Percentiles rank a stretch among this genome's conserved stretches.
Evolutionary conservation across 2,329 filamentous ascomycete species (phyloP).

Genomic region (Leptographium flavum): DNA sequence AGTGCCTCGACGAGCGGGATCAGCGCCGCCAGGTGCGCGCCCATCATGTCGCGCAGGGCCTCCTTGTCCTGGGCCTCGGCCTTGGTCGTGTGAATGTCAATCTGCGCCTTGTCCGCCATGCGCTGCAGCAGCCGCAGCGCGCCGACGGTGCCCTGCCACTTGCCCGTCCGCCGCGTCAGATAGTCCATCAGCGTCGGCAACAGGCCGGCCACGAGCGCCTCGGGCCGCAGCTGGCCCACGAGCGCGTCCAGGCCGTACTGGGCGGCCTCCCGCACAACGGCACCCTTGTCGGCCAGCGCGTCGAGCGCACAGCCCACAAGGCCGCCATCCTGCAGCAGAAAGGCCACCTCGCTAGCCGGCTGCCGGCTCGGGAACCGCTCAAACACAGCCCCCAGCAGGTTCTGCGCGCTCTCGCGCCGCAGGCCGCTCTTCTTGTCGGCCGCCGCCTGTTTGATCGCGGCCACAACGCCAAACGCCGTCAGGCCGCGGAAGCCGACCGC

Average conservation of each 20-base stretch:
- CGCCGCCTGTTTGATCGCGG: slow-evolving; percentile 57
- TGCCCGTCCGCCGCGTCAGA: slow-evolving; percentile 69
- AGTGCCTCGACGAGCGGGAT: slow-evolving; percentile 84
- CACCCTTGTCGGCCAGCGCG: slow-evolving; percentile 75
- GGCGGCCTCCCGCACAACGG: slow-evolving; percentile 77
- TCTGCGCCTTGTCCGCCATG: slow-evolving; percentile 90
- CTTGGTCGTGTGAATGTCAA: slow-evolving; percentile 61
- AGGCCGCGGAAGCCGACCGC: slow-evolving; percentile 38
- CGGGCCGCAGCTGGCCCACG: slow-evolving; percentile 63
- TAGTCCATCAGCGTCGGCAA: slow-evolving; percentile 65
- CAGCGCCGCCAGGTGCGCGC: slow-evolving; percentile 67
- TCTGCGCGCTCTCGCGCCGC: slow-evolving; percentile 81
- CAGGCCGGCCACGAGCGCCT: slow-evolving; percentile 71
- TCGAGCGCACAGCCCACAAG: slow-evolving; percentile 65
- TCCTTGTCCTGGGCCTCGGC: slow-evolving; percentile 84
- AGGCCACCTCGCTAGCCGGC: slow-evolving; percentile 63
- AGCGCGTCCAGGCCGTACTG: slow-evolving; percentile 89
- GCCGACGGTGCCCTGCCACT: slow-evolving; percentile 93
- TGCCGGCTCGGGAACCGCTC: slow-evolving; percentile 74
- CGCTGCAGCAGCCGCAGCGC: slow-evolving; percentile 74
- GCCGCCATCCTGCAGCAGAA: slow-evolving; percentile 68
- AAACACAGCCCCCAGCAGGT: slow-evolving; percentile 83
- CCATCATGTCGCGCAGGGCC: slow-evolving; percentile 79
- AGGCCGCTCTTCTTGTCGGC: slow-evolving; percentile 85
- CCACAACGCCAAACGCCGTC: slow-evolving; percentile 36